A percentile compares a stretch with the other conserved stretches of the same genome.
These are phyloP conservation scores for Sporothrix inflata DNA, from an alignment of 2,329 filamentous ascomycete species.

Conservation along the genomic window DNA sequence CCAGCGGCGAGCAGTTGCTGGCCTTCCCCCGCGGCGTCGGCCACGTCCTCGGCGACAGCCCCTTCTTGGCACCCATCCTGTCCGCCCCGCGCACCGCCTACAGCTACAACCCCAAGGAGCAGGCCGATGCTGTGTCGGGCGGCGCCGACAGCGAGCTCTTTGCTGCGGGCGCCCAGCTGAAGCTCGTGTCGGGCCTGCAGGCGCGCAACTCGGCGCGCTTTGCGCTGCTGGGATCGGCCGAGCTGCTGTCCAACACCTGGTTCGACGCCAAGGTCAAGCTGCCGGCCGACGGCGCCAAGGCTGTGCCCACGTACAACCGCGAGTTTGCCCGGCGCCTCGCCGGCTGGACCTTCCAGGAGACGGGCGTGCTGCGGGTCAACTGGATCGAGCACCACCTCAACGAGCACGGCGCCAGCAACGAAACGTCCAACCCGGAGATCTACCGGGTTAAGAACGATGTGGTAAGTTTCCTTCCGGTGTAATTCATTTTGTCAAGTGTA, in stretches of 20 bases:
- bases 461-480: conserved; percentile 31
- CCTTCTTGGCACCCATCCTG: conserved; percentile 79
- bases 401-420: conserved; percentile 56
- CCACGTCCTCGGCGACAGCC: conserved; percentile 77
- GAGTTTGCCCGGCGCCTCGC: conserved; percentile 83
- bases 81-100: conserved; percentile 85
- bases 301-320: conserved; percentile 72
- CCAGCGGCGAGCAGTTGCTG: conserved; percentile 57
- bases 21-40: conserved; percentile 83
- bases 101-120: conserved; percentile 91
- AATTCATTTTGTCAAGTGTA: too few species aligned
- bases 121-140: conserved; percentile 72
- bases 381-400: conserved; percentile 76
- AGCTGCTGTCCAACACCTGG: conserved; percentile 88
- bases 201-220: conserved; percentile 92
- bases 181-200: conserved; percentile 83
- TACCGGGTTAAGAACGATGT: conserved; percentile 98
- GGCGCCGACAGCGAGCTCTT: conserved; percentile 72
- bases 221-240: conserved; percentile 80
- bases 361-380: conserved; percentile 84
- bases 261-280: conserved; percentile 79
- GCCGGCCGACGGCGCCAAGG: conserved; percentile 48
- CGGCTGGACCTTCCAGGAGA: conserved; percentile 97
- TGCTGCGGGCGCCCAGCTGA: conserved; percentile 80
- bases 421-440: conserved; percentile 79